Evolutionary conservation across 1,139 yeast species (phyloP).

Genomic region (Yamadazyma spencermartinsiae): DNA sequence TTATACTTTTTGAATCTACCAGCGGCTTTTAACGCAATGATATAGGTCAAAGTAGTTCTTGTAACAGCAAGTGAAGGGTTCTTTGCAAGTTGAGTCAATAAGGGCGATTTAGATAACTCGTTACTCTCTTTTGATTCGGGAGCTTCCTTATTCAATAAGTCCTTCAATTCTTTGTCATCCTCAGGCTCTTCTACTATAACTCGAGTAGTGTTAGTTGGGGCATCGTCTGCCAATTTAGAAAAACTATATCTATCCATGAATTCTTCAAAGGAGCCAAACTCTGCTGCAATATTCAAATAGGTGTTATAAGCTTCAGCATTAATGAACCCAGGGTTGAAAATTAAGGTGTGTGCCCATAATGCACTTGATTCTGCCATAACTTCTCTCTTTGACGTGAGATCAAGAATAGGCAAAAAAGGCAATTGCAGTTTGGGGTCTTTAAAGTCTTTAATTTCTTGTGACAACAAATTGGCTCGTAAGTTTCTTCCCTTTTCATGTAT

Average conservation of each 20-base stretch:
- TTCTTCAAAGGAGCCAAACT: constrained; percentile 46
- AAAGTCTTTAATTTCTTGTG: constrained; percentile 14
- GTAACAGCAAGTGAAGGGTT: constrained; percentile 25
- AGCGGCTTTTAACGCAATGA: constrained; percentile 67
- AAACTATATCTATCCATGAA: constrained; percentile 48
- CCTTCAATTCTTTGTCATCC: constrained; percentile 11
- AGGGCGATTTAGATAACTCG: constrained; percentile 26
- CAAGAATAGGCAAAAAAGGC: constrained; percentile 68
- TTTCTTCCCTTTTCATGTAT: constrained; percentile 46
- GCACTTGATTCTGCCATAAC: constrained; percentile 79
- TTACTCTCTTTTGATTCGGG: constrained; percentile 2
- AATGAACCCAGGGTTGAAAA: constrained; percentile 43
- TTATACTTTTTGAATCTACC: constrained; percentile 50
- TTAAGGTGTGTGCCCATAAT: constrained; percentile 58
- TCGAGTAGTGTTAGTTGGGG: constrained; percentile 15
- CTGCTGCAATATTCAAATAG: constrained; percentile 55
- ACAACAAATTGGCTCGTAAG: constrained; percentile 48
- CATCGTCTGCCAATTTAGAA: constrained; percentile 22
- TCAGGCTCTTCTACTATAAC: constrained; percentile 11
- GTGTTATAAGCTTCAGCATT: constrained; percentile 46
- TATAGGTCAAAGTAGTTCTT: constrained; percentile 57
- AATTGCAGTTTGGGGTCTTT: constrained; percentile 13
- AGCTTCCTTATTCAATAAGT: background rate
- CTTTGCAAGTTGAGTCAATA: constrained; percentile 17
- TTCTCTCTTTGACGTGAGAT: constrained; percentile 39